Conservation (phyloP, 2,329 filamentous ascomycete genomes). For the Botrytis paeoniae region DNA sequence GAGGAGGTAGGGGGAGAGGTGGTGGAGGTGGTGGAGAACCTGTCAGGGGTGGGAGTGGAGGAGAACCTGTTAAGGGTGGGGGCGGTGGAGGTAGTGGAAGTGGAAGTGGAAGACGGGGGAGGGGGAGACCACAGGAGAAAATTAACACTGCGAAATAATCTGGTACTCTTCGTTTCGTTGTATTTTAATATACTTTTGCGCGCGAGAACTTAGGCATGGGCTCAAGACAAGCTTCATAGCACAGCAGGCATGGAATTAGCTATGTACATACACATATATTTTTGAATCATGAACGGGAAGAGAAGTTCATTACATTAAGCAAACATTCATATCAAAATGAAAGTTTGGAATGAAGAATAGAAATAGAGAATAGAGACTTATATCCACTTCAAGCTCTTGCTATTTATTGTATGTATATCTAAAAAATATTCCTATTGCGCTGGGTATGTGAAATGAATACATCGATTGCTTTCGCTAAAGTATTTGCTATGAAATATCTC, state of each 20-base stretch:
- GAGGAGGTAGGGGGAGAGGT: slow-evolving; percentile 18
- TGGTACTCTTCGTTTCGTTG: background rate
- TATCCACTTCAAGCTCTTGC: background rate
- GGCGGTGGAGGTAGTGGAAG: slow-evolving; percentile 19
- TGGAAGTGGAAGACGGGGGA: slow-evolving; percentile 15
- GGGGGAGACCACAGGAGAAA: slow-evolving; percentile 23
- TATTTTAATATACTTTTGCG: background rate
- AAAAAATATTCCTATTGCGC: background rate
- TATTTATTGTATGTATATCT: background rate
- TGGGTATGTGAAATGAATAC: background rate
- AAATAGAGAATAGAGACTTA: background rate
- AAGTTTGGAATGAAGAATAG: background rate
- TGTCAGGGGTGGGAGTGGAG: background rate
- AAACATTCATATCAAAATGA: background rate
- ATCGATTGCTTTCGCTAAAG: background rate
- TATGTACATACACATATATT: background rate
- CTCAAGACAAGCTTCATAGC: no score
- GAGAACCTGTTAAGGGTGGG: background rate
- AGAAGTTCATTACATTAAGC: background rate
- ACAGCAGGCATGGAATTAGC: background rate
- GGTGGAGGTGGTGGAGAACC: background rate
- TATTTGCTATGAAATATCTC: background rate
- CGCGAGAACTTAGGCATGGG: background rate
- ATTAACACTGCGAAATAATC: background rate
- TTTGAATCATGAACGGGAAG: background rate